Conservation (phyloP, 2,329 filamentous ascomycete genomes). For the Xylariales sp. region DNA sequence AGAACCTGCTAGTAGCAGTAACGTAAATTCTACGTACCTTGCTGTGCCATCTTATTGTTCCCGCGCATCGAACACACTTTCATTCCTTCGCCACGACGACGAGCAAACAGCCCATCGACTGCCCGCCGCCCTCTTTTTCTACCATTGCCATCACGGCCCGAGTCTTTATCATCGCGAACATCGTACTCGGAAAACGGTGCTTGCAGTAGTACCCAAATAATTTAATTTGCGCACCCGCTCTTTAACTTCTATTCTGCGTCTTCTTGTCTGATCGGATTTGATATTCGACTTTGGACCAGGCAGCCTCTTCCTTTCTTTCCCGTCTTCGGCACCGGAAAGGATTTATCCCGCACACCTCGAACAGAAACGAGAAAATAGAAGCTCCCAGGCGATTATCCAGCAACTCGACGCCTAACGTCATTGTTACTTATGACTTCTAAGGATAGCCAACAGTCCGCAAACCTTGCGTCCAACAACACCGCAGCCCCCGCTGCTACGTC, state of each 20-base stretch:
- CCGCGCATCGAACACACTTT: conserved; percentile 40
- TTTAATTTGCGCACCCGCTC: conserved; percentile 38
- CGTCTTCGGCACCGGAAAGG: conserved; percentile 29
- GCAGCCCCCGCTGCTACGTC: conserved; percentile 69
- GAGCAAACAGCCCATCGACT: conserved; percentile 40
- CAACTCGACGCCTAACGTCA: conserved; percentile 44
- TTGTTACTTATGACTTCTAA: conserved; percentile 70
- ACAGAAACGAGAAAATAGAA: conserved; percentile 31
- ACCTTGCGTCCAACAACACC: conserved; percentile 66
- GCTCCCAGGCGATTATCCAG: conserved; percentile 13
- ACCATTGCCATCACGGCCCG: conserved; percentile 26
- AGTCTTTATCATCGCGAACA: conserved; percentile 23
- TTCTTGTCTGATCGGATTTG: conserved; percentile 46
- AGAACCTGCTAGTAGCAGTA: conserved; percentile 31
- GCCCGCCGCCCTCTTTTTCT: conserved; percentile 37
- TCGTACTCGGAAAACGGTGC: conserved; percentile 26
- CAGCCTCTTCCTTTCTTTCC: conserved; percentile 41
- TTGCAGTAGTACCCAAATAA: conserved; percentile 34
- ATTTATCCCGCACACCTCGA: conserved; percentile 40
- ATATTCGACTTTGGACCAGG: conserved; percentile 44
- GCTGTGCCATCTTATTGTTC: conserved; percentile 34
- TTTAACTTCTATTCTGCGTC: conserved; percentile 38
- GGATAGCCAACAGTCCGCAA: conserved; percentile 65
- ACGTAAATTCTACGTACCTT: conserved; percentile 16
- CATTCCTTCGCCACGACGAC: conserved; percentile 36